Evolutionary conservation across 75 land plant species (phyloP).

Genomic region (Selaginella moellendorffii): DNA sequence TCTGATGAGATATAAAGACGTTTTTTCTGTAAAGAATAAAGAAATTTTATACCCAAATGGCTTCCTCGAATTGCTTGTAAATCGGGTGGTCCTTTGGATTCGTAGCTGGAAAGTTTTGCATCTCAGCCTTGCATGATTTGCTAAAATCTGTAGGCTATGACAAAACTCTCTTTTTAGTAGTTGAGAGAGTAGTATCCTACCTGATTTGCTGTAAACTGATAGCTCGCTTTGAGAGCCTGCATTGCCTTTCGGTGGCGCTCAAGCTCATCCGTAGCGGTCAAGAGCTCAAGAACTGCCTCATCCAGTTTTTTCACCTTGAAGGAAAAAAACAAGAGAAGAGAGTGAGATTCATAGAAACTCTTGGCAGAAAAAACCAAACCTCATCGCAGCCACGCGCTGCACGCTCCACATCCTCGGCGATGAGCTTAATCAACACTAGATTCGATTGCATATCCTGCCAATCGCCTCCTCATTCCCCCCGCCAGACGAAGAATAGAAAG

Average conservation of each 20-base stretch:
- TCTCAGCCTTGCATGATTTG: background rate
- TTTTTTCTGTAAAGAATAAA: no score
- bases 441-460: background rate
- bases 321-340: background rate
- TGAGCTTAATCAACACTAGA: background rate
- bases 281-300: background rate
- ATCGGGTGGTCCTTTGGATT: background rate
- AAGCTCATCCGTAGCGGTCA: background rate
- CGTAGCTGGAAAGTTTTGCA: background rate
- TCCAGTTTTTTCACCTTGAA: background rate
- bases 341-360: background rate
- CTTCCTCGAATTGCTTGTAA: background rate
- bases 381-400: background rate
- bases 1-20: no score
- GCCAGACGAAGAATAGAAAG: background rate
- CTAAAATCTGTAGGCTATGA: background rate
- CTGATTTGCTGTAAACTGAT: background rate
- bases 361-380: no score
- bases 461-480: no score
- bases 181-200: background rate
- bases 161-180: no score
- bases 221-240: background rate
- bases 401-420: background rate
- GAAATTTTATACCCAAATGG: background rate
- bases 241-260: background rate